Base-by-base conservation (phyloP, 2,329 filamentous ascomycete species). In the Beauveria varroae region DNA sequence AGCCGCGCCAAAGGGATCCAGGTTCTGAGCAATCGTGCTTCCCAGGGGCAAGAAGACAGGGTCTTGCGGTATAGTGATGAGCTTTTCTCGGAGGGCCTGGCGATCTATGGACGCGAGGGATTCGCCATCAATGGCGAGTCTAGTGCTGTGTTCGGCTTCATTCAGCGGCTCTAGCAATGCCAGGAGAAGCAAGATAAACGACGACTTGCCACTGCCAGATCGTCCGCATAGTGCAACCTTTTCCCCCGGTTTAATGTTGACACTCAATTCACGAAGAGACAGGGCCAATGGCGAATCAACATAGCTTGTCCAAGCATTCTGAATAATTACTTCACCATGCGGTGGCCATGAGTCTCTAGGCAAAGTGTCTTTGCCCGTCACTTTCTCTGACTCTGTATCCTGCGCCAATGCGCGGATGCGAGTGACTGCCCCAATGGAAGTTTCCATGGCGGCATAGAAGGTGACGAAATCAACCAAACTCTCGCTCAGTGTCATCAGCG, bases 11-110 rank as follows among this genome's bases (percentile, higher is more conserved):
- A 67, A 67, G 0, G 74, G 74, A 63, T 78, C 76, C 2, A 78
- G 69, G 63, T 79, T 76, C 16, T 66, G 54, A 22, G 67, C 68
- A 60, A 75, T 71, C 5, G 69, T 74, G 55, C 69, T 73, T 6
- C 69, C 73, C 40, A 71, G 74, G 0, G 74, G 74, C 3, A 81
- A 65, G 67, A 81, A 79, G 6, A 78, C 75, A 0, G 77, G 67
- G 5, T 81, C 79, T 66, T 82, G 79, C 1, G 79, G 77, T 1
- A 81, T 67, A 14, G 77, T 75, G 50, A 79, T 75, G 49, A 82
- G 68, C 1, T 73, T 75, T 28, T 74, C 68, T 10, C 79, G 76
- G 1, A 81, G 70, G 0, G 65, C 64, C 2, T 67, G 22, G 12
- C 78, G 73, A 63, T 76, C 67, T 20, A 81, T 69, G 20, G 64